Evolutionary conservation across 1,284 basidiomycete genomes (phyloP).

Genomic region (Microbotryum lychnidis-dioicae): DNA sequence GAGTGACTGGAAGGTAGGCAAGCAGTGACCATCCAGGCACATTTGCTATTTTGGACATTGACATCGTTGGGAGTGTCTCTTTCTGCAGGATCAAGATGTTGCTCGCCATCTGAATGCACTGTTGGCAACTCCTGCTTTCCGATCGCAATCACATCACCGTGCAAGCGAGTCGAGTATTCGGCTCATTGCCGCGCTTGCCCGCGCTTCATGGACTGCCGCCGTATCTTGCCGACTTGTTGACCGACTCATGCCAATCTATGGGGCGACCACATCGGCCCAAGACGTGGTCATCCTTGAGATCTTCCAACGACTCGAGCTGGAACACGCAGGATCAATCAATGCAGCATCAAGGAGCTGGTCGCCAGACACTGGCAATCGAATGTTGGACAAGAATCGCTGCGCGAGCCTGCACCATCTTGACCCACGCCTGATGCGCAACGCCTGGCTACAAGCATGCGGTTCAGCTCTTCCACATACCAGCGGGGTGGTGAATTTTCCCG

Average conservation of each 20-base stretch:
- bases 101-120: conserved; percentile 27
- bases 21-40: no score
- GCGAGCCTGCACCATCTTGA: no score
- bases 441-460: conserved; percentile 21
- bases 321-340: conserved; percentile 2
- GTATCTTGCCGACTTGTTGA: conserved; percentile 15
- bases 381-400: no score
- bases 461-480: conserved; percentile 5
- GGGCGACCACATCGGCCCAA: conserved; percentile 13
- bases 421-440: conserved; percentile 2
- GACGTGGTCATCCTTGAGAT: conserved; percentile 19
- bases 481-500: conserved; percentile 6
- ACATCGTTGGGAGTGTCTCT: background rate
- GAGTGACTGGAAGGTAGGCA: conserved; percentile 22
- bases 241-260: conserved; percentile 27
- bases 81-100: conserved; percentile 25
- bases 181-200: conserved; percentile 18
- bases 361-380: conserved; percentile 7
- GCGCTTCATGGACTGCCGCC: conserved; percentile 12
- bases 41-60: background rate
- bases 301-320: conserved; percentile 23
- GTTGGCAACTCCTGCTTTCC: conserved; percentile 21
- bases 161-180: background rate
- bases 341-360: conserved; percentile 9
- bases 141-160: background rate